Base-by-base conservation (phyloP, 495 filamentous ascomycete genomes). In the Lichina pygmaea region DNA sequence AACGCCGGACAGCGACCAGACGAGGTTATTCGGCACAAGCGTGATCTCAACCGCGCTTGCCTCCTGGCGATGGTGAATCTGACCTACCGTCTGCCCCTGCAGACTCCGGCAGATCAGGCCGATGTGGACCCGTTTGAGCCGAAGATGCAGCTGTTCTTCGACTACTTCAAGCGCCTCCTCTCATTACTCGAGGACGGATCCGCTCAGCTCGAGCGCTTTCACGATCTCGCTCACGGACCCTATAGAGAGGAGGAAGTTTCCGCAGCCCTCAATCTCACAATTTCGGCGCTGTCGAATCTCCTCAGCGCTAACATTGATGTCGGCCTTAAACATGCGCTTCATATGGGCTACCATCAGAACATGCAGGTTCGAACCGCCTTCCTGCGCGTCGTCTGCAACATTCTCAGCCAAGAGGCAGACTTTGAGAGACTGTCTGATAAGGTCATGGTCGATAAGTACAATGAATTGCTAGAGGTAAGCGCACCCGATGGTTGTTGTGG, bases 241-340 rank as follows among this genome's bases (percentile, higher is more conserved):
- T 51, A 59, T 9, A 52, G 55, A 32, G 55, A 60, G 41, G 65
- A 71, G 42, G 66, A 70, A 44, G 44, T 55, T 13, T 58, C 60
- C 6, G 64, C 66, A 31, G 65, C 62, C 9, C 61, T 68, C 12
- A 73, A 76, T 46, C 61, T 77, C 15, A 66, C 71, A 9, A 78
- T 78, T 45, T 68, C 63, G 31, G 73, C 74, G 16, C 58, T 78
- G 34, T 75, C 71, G 15, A 78, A 78, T 47, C 62, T 78, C 3
- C 55, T 78, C 36, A 75, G 71, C 46, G 72, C 73, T 4, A 78
- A 78, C 52, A 72, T 78, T 34, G 73, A 78, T 53, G 72, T 78
- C 13, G 73, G 73, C 2, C 55, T 78, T 12, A 76, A 78, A 54
- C 68, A 74, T 51, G 72, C 68, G 8, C 56, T 78, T 17, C 66